Conservation (phyloP, 495 filamentous ascomycete species). For the Penicillium soppii region DNA sequence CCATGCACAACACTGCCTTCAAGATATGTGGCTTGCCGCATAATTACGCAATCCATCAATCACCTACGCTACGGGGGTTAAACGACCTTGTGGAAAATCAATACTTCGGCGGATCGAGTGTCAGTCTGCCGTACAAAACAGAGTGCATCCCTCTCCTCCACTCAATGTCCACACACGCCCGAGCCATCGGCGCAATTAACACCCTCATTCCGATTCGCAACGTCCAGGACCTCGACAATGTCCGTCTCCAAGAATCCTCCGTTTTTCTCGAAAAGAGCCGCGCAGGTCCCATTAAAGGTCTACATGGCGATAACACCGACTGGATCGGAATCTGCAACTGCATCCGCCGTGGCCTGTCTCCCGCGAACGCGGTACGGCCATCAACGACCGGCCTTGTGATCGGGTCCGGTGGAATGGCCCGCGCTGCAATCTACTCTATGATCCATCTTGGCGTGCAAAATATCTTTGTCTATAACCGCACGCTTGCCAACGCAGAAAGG, state of each 20-base stretch:
- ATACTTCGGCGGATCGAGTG: conserved; percentile 71
- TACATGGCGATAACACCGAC: conserved; percentile 82
- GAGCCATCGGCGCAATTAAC: conserved; percentile 76
- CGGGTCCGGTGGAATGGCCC: conserved; percentile 78
- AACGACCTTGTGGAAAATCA: conserved; percentile 61
- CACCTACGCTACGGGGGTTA: conserved; percentile 62
- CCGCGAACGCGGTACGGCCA: conserved; percentile 70
- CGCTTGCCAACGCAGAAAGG: conserved; percentile 54
- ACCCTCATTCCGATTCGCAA: conserved; percentile 70
- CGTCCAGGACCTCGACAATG: conserved; percentile 45
- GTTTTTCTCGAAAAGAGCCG: conserved; percentile 59
- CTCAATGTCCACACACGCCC: conserved; percentile 70
- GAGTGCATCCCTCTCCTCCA: conserved; percentile 67
- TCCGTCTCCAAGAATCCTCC: conserved; percentile 32
- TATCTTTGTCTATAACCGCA: conserved; percentile 73
- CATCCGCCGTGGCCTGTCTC: conserved; percentile 70
- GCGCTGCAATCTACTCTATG: conserved; percentile 77
- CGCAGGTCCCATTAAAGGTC: conserved; percentile 59
- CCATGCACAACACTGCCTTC: conserved; percentile 73
- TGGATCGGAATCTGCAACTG: conserved; percentile 76
- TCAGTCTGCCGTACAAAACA: conserved; percentile 74
- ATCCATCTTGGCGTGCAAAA: conserved; percentile 73
- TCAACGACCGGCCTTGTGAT: conserved; percentile 68
- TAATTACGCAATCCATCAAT: conserved; percentile 65
- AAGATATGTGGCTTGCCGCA: conserved; percentile 70